phyloP scores from a whole-genome alignment of 345 rosid genomes.

The Isatis tinctoria region DNA sequence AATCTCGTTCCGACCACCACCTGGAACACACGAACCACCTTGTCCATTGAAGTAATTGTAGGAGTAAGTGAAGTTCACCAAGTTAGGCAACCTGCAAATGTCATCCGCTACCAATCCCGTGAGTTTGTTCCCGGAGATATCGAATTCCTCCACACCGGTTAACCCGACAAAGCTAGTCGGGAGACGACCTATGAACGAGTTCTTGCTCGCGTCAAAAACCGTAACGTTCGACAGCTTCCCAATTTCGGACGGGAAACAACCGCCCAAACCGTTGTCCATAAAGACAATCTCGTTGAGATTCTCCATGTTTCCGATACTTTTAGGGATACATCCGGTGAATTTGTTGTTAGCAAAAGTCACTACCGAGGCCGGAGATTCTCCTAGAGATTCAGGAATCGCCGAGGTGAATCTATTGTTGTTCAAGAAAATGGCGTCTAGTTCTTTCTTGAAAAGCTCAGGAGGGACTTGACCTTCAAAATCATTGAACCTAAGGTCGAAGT shows the following conservation, averaged over 20 bases:
- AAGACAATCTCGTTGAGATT: slow-evolving; percentile 67
- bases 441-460: slow-evolving; percentile 43
- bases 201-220: slow-evolving; percentile 57
- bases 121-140: slow-evolving; percentile 52
- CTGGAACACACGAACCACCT: slow-evolving; percentile 42
- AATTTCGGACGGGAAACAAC: slow-evolving; percentile 72
- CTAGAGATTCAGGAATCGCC: slow-evolving; percentile 58
- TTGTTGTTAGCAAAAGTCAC: slow-evolving; percentile 72
- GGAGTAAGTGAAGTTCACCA: slow-evolving; percentile 54
- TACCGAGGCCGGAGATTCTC: slow-evolving; percentile 59
- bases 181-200: slow-evolving; percentile 46
- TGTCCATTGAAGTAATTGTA: slow-evolving; percentile 57
- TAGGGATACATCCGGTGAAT: slow-evolving; percentile 72
- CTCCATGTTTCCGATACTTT: slow-evolving; percentile 55
- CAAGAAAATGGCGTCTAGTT: slow-evolving; percentile 65
- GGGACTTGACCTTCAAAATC: slow-evolving; percentile 77
- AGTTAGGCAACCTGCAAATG: slow-evolving; percentile 52
- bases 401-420: slow-evolving; percentile 76
- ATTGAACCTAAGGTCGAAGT: slow-evolving; percentile 65
- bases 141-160: slow-evolving; percentile 36
- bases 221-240: slow-evolving; percentile 50
- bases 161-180: slow-evolving; percentile 41
- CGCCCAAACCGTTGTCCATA: slow-evolving; percentile 50
- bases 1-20: slow-evolving; percentile 23
- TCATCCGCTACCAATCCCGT: slow-evolving; percentile 55